These are phyloP conservation scores for Colletotrichum karsti DNA, from an alignment of 2,329 filamentous ascomycete genomes.

Conservation along the genomic window DNA sequence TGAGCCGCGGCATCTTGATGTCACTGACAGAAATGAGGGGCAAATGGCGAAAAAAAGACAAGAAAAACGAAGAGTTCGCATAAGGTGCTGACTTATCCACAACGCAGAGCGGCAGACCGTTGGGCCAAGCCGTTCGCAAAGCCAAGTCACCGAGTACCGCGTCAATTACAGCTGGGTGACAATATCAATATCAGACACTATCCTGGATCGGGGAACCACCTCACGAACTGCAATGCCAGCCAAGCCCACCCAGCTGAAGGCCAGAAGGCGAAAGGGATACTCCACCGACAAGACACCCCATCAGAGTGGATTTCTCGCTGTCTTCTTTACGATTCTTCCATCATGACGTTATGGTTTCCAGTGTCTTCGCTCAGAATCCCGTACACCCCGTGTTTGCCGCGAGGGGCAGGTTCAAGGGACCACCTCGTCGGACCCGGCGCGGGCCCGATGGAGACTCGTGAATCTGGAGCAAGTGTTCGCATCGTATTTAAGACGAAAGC, in stretches of 20 bases:
- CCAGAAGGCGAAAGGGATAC: neutral
- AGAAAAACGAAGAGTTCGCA: neutral
- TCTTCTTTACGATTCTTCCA: conserved; percentile 1
- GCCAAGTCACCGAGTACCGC: neutral
- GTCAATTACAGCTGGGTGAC: neutral
- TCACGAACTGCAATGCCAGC: neutral
- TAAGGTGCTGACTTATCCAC: neutral
- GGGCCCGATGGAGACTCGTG: conserved; percentile 9
- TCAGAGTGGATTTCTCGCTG: neutral
- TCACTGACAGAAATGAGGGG: conserved; percentile 15
- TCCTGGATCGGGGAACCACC: conserved; percentile 12
- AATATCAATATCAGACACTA: neutral
- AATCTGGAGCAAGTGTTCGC: neutral
- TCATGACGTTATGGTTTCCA: conserved; percentile 27
- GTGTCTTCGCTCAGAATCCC: neutral
- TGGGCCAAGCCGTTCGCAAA: neutral
- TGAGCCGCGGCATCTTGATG: conserved; percentile 21
- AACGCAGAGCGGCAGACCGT: neutral
- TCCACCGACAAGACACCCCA: neutral
- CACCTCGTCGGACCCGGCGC: conserved; percentile 15
- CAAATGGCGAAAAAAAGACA: neutral
- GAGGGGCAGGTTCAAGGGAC: neutral
- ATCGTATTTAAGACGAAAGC: neutral
- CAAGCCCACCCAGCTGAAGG: conserved; percentile 1
- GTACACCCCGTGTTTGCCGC: neutral